Percentiles rank a stretch among this genome's conserved stretches.
Evolutionary conservation across 1,284 basidiomycete genomes (phyloP).

Genomic region (Inonotus hispidus): DNA sequence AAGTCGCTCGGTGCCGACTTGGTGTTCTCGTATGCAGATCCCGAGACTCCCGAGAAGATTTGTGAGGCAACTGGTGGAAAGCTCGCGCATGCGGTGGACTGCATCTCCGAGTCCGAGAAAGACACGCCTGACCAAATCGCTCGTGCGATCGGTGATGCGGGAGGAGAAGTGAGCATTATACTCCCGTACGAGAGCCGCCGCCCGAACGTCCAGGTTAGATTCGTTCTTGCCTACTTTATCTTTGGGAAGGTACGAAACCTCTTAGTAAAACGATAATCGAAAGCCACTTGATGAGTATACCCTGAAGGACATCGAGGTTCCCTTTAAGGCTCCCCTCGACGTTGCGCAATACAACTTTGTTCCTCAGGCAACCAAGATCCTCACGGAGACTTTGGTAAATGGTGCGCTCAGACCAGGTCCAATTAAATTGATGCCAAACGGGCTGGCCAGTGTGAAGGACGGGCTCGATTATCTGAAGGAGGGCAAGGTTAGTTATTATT

Average conservation of each 20-base stretch:
- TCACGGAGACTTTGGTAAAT: slow-evolving; percentile 25
- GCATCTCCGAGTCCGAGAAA: slow-evolving; percentile 20
- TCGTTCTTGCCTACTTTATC: slow-evolving; percentile 26
- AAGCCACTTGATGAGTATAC: not conserved
- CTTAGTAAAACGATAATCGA: slow-evolving; percentile 21
- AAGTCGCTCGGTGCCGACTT: slow-evolving; percentile 35
- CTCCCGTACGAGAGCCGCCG: not conserved
- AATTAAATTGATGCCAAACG: slow-evolving; percentile 28
- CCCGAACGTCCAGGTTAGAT: slow-evolving; percentile 15
- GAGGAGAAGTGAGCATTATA: slow-evolving; percentile 5
- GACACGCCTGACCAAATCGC: slow-evolving; percentile 18
- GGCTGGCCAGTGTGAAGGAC: slow-evolving; percentile 27
- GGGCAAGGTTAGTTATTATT: slow-evolving; percentile 23
- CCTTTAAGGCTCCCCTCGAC: slow-evolving; percentile 19
- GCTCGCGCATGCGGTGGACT: slow-evolving; percentile 23
- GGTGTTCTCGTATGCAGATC: slow-evolving; percentile 32
- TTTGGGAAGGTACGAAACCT: slow-evolving; percentile 2
- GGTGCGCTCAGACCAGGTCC: slow-evolving; percentile 26
- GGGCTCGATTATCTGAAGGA: slow-evolving; percentile 25
- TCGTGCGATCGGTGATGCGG: slow-evolving; percentile 7
- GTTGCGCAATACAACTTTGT: slow-evolving; percentile 24
- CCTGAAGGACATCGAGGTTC: slow-evolving; percentile 12
- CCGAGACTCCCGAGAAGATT: slow-evolving; percentile 24
- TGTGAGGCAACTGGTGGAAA: slow-evolving; percentile 14
- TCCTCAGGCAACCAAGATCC: slow-evolving; percentile 25